A percentile compares a stretch with the other conserved stretches of the same genome.
Conservation (phyloP, 305 asterid genomes). For the Solanum chacoense region DNA sequence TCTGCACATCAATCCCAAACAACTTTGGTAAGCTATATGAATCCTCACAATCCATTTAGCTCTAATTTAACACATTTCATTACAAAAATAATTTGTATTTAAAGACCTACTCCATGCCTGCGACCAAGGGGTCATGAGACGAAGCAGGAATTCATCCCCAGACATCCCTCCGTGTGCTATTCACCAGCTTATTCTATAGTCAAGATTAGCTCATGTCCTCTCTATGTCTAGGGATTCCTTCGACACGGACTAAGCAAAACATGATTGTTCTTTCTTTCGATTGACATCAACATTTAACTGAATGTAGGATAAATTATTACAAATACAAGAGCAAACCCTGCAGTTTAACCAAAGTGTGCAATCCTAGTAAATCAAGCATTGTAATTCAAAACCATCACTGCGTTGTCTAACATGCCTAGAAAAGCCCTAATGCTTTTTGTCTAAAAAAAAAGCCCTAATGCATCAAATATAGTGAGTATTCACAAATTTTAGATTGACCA, state of each 20-base stretch:
- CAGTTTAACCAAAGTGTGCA: background rate
- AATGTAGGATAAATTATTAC: background rate
- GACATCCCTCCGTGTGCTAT: background rate
- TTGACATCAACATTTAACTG: background rate
- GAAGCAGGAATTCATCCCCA: background rate
- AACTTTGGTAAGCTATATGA: background rate
- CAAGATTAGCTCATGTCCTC: background rate
- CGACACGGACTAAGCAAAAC: background rate
- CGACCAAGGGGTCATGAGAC: background rate
- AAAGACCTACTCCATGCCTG: background rate
- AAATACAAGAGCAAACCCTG: background rate
- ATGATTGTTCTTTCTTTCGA: background rate
- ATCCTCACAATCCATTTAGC: background rate
- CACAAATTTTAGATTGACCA: background rate
- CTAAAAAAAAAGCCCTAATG: background rate
- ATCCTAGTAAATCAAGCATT: background rate
- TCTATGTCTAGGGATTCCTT: background rate
- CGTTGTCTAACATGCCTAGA: background rate
- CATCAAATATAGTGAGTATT: background rate
- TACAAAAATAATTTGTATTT: background rate
- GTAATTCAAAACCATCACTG: background rate
- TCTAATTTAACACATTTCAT: background rate
- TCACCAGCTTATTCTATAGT: background rate
- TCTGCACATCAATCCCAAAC: background rate
- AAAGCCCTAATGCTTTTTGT: background rate